These are phyloP conservation scores for Marasmius tenuissimus DNA, from an alignment of 1,284 basidiomycete genomes.

Conservation along the genomic window DNA sequence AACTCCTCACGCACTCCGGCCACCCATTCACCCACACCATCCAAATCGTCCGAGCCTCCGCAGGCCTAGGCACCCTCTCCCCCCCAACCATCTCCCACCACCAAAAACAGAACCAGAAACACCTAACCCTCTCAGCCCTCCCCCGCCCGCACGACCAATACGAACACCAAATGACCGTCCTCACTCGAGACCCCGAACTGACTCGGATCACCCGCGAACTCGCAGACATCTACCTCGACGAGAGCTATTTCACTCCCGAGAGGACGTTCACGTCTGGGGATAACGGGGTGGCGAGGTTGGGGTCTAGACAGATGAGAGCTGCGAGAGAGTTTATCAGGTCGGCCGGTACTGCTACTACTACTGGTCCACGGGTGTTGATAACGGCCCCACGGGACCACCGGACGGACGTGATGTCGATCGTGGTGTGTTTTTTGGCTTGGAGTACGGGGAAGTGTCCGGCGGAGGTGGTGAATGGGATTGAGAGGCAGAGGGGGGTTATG, in stretches of 20 bases:
- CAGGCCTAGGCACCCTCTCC: neutral
- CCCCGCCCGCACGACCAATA: neutral
- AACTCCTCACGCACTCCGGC: slow-evolving; percentile 4
- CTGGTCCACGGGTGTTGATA: slow-evolving; percentile 5
- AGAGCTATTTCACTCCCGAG: neutral
- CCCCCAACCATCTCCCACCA: neutral
- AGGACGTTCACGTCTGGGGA: neutral
- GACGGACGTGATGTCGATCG: slow-evolving; percentile 10
- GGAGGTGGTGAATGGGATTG: slow-evolving; percentile 1
- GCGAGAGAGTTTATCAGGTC: slow-evolving; percentile 7
- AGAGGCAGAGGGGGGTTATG: slow-evolving; percentile 1
- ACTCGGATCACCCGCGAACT: neutral
- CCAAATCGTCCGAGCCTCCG: neutral
- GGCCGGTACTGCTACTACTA: too few relatives aligned
- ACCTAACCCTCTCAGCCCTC: neutral
- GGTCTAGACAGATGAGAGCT: slow-evolving; percentile 3
- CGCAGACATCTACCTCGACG: neutral
- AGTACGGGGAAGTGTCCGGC: neutral
- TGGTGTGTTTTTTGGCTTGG: slow-evolving; percentile 5
- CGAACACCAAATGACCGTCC: slow-evolving; percentile 3
- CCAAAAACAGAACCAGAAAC: neutral
- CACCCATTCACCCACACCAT: slow-evolving; percentile 10
- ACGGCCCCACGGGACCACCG: slow-evolving; percentile 13
- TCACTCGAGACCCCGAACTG: neutral
- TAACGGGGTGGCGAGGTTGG: slow-evolving; percentile 8